These are phyloP conservation scores for Ustilaginoidea virens DNA, from an alignment of 2,329 filamentous ascomycete genomes.

Conservation along the genomic window DNA sequence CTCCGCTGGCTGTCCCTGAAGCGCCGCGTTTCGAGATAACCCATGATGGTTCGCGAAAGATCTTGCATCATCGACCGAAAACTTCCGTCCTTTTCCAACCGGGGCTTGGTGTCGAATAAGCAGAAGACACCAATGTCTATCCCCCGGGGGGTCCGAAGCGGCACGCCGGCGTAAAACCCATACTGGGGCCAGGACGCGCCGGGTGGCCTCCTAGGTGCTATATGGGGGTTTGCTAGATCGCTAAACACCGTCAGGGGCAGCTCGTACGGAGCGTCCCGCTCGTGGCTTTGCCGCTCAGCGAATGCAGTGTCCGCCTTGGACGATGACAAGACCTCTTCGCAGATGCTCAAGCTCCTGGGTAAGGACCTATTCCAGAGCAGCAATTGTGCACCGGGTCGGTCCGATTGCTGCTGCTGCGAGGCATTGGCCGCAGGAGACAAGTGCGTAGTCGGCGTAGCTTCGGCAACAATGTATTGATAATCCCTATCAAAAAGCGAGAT, in stretches of 20 bases:
- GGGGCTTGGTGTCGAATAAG: slow-evolving; percentile 11
- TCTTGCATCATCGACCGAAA: slow-evolving; percentile 12
- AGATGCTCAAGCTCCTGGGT: slow-evolving; percentile 13
- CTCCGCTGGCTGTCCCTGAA: slow-evolving; percentile 13
- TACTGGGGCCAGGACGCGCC: slow-evolving; percentile 8
- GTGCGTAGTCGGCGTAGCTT: slow-evolving; percentile 27
- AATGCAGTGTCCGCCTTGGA: not conserved
- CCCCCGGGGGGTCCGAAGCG: slow-evolving; percentile 22
- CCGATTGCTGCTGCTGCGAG: slow-evolving; percentile 2
- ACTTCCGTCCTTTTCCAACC: slow-evolving; percentile 9
- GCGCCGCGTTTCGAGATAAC: slow-evolving; percentile 18
- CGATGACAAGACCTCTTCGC: slow-evolving; percentile 12
- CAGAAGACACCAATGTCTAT: slow-evolving; percentile 27
- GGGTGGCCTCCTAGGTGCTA: slow-evolving; percentile 12
- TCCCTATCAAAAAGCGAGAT: slow-evolving; percentile 35
- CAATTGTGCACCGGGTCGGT: slow-evolving; percentile 6
- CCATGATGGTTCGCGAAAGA: slow-evolving; percentile 18
- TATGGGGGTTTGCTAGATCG: slow-evolving; percentile 17
- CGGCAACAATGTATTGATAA: slow-evolving; percentile 33
- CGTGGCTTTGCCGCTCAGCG: not conserved
- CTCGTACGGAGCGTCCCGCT: too few species aligned
- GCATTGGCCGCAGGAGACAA: slow-evolving; percentile 12
- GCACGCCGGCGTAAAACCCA: slow-evolving; percentile 25
- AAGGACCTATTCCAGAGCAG: slow-evolving; percentile 17
- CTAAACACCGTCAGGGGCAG: slow-evolving; percentile 19